phyloP scores from a whole-genome alignment of 2,329 filamentous ascomycete species.

The Pyrenophora seminiperda region DNA sequence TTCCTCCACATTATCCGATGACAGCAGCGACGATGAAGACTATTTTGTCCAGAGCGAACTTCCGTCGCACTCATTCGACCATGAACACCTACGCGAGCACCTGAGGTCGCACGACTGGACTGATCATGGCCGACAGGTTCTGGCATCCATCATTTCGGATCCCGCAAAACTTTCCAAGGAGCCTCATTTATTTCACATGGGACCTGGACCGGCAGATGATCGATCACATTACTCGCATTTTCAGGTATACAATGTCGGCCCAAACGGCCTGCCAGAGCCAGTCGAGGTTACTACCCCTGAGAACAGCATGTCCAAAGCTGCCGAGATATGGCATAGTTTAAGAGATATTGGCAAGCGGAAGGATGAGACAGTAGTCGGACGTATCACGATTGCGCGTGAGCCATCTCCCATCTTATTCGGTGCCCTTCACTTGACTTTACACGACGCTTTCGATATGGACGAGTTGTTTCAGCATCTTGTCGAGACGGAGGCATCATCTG shows the following conservation, averaged over 20 bases:
- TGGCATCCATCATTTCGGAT: slow-evolving; percentile 53
- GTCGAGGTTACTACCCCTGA: slow-evolving; percentile 43
- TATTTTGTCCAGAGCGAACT: slow-evolving; percentile 50
- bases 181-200: slow-evolving; percentile 50
- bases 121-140: slow-evolving; percentile 48
- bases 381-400: slow-evolving; percentile 66
- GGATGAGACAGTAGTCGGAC: slow-evolving; percentile 56
- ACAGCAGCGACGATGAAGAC: slow-evolving; percentile 44
- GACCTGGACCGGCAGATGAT: slow-evolving; percentile 51
- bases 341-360: slow-evolving; percentile 45
- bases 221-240: slow-evolving; percentile 55
- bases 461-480: slow-evolving; percentile 63
- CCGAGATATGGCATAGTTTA: slow-evolving; percentile 40
- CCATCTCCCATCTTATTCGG: slow-evolving; percentile 65
- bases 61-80: slow-evolving; percentile 48
- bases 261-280: slow-evolving; percentile 52
- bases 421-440: slow-evolving; percentile 63
- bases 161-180: slow-evolving; percentile 51
- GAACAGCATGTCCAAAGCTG: slow-evolving; percentile 43
- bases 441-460: slow-evolving; percentile 65
- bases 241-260: slow-evolving; percentile 62
- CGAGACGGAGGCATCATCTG: slow-evolving; percentile 51
- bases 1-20: slow-evolving; percentile 43
- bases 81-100: slow-evolving; percentile 54
- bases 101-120: slow-evolving; percentile 52